A percentile compares a stretch with the other conserved stretches of the same genome.
Evolutionary conservation across 176 grass and related monocot genomes (phyloP).

Genomic region (Cenchrus purpureus): DNA sequence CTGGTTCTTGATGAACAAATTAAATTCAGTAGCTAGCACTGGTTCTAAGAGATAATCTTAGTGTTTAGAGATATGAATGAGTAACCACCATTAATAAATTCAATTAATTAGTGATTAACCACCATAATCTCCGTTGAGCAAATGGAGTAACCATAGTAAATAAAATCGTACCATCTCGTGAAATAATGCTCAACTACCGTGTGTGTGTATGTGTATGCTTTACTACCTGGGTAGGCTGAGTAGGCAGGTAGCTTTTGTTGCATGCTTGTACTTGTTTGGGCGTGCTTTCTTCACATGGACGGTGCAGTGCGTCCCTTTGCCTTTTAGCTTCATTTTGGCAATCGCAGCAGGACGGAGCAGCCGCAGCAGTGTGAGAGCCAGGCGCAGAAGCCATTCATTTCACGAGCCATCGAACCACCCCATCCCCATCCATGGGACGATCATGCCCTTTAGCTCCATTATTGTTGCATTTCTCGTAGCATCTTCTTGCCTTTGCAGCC

Average conservation of each 20-base stretch:
- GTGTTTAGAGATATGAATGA: no score
- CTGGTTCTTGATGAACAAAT: no score
- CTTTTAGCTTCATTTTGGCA: neutral
- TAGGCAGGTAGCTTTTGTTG: neutral
- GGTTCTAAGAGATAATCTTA: no score
- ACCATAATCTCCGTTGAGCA: no score
- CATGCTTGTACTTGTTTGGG: neutral
- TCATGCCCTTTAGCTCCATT: no score
- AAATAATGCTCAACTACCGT: neutral
- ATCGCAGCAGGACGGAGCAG: neutral
- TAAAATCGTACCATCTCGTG: neutral
- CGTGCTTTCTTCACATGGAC: neutral
- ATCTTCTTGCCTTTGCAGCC: no score
- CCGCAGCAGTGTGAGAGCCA: neutral
- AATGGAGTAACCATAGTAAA: no score
- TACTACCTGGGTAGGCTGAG: neutral
- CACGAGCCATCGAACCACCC: neutral
- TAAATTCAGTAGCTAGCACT: no score
- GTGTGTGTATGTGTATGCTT: neutral
- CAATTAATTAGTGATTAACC: no score
- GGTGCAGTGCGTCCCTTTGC: neutral
- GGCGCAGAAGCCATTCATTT: neutral
- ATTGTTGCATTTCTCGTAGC: no score
- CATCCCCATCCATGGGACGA: neutral
- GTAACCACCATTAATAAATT: no score